Evolutionary conservation across 2,329 filamentous ascomycete genomes (phyloP).

Genomic region (Sclerotinia subarctica): DNA sequence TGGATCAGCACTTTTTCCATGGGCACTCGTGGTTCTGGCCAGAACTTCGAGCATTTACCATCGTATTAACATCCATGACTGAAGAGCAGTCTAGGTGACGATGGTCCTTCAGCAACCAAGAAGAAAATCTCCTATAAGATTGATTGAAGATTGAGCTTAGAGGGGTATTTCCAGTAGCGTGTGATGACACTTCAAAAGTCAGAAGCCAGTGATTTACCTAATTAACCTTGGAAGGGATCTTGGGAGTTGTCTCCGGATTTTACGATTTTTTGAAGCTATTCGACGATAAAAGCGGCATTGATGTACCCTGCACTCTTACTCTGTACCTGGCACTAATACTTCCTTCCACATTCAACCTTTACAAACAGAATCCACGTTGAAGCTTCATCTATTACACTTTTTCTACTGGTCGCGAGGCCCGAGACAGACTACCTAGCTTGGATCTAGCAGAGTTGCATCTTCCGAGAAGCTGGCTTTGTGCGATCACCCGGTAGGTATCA

Average conservation of each 20-base stretch:
- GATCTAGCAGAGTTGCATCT: not conserved
- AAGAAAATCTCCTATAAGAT: no score
- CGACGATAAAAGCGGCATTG: not conserved
- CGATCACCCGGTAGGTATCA: slow-evolving; percentile 5
- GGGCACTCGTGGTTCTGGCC: not conserved
- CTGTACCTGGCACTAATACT: not conserved
- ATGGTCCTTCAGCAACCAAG: no score
- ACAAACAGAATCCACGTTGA: not conserved
- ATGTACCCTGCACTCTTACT: not conserved
- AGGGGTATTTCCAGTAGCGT: not conserved
- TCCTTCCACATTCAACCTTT: not conserved
- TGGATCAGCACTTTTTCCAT: not conserved
- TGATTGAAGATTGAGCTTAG: not conserved
- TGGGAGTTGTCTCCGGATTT: not conserved
- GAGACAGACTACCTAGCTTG: not conserved
- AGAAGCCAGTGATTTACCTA: not conserved
- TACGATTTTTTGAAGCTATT: not conserved
- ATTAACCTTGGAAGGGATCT: not conserved
- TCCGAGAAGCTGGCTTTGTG: slow-evolving; percentile 9
- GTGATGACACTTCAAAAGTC: not conserved
- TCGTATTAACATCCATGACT: no score
- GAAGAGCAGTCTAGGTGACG: no score
- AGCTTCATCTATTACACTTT: not conserved
- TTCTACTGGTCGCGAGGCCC: not conserved
- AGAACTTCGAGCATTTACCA: not conserved